These are phyloP conservation scores for Suhomyces yuchorum DNA, from an alignment of 1,139 yeast genomes.

Conservation along the genomic window DNA sequence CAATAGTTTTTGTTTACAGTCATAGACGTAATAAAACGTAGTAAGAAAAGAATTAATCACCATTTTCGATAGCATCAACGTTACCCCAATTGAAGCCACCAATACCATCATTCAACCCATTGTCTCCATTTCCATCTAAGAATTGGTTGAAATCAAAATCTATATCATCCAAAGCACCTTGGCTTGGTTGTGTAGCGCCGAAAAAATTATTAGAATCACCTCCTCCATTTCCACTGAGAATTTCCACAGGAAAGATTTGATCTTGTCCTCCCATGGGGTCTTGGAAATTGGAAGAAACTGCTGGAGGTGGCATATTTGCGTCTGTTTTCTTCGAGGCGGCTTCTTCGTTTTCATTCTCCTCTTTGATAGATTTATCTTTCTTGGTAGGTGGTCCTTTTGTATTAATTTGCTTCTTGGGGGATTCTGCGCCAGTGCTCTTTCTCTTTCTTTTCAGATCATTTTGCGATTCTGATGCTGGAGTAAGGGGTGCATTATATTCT, in stretches of 20 bases:
- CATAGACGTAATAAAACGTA: conserved; percentile 1
- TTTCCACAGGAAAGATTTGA: conserved; percentile 42
- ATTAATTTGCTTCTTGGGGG: conserved; percentile 36
- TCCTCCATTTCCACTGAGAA: conserved; percentile 27
- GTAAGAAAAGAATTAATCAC: conserved; percentile 7
- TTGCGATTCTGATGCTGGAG: conserved; percentile 46
- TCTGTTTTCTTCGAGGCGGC: conserved; percentile 16
- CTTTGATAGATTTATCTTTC: conserved; percentile 23
- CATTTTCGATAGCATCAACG: conserved; percentile 46
- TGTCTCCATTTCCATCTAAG: conserved; percentile 46
- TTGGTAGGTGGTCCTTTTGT: conserved; percentile 20
- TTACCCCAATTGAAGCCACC: conserved; percentile 58
- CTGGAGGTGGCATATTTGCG: conserved; percentile 29
- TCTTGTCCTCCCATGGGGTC: conserved; percentile 33
- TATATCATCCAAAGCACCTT: conserved; percentile 43
- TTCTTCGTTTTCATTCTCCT: conserved; percentile 21
- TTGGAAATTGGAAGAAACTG: conserved; percentile 22
- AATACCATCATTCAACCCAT: conserved; percentile 39
- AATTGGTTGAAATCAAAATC: conserved; percentile 59
- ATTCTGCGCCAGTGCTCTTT: conserved; percentile 29
- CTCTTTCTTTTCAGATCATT: conserved; percentile 32
- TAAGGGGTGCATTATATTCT: conserved; percentile 45
- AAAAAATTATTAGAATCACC: conserved; percentile 27
- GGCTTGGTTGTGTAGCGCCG: conserved; percentile 20
- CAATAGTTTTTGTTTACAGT: background rate